Conservation (phyloP, 345 rosid genomes). For the Euphorbia peplus region DNA sequence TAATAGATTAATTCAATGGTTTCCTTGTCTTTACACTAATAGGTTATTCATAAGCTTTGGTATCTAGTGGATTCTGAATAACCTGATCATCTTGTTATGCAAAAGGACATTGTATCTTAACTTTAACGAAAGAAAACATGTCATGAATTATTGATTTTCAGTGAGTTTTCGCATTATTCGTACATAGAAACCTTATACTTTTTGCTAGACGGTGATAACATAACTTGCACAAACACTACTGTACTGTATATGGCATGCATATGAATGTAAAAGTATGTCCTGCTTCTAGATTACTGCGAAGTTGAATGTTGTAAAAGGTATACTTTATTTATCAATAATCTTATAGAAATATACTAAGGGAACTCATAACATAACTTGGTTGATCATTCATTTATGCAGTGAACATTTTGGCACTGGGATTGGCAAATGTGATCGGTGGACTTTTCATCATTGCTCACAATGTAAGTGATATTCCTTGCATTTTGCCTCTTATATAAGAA, state of each 20-base stretch:
- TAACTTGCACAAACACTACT: background rate
- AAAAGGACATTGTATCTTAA: background rate
- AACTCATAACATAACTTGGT: no score
- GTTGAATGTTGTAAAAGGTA: no score
- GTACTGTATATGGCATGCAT: background rate
- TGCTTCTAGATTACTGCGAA: no score
- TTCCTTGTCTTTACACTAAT: background rate
- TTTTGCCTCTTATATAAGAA: background rate
- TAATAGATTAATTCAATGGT: background rate
- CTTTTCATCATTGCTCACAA: slow-evolving; percentile 55
- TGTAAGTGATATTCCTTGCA: slow-evolving; percentile 41
- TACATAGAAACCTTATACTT: no score
- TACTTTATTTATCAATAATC: no score
- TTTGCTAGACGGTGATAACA: background rate
- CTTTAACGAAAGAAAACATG: background rate
- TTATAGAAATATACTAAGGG: no score
- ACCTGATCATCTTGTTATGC: background rate
- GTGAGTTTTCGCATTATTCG: no score
- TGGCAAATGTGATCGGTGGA: slow-evolving; percentile 82
- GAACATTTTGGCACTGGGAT: slow-evolving; percentile 66
- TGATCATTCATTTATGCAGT: slow-evolving; percentile 42
- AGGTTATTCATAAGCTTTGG: background rate
- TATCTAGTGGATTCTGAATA: no score
- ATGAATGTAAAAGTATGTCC: background rate
- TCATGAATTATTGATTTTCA: background rate